Evolutionary conservation across 208 protist species (phyloP), one percentile per base, ranked within the genome.

Genomic region (Trypanosoma lewisi): DNA sequence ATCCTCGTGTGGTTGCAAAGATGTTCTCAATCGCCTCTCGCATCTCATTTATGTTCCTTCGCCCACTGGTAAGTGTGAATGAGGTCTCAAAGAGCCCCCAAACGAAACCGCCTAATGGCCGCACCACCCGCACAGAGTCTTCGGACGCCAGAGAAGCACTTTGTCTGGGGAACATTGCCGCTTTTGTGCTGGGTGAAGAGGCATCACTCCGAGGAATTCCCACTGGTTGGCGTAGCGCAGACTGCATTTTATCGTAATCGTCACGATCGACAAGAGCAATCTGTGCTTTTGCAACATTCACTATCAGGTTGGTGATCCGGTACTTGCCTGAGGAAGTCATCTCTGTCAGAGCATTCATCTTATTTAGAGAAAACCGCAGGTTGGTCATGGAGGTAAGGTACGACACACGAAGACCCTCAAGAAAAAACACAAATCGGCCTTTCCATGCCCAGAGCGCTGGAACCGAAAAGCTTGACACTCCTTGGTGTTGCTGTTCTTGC

Each of bases 351-450:
- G 78, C 85, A 56, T 81, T 85, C 2, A 92, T 36, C 12, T 45
- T 66, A 39, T 67, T 54, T 14, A 90, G 51, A 4, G 90, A 88
- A 45, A 93, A 82, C 58, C 83, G 82, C 19, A 96, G 72, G 57
- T 89, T 93, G 0, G 83, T 87, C 75, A 93, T 81, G 45, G 80
- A 83, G 1, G 90, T 93, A 16, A 96, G 64, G 63, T 90, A 89
- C 31, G 84, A 88, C 9, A 89, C 60, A 9, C 80, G 77, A 42
- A 89, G 66, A 14, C 89, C 85, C 12, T 79, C 64, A 31, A 93
- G 42, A 1, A 95, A 57, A 54, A 93, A 85, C 27, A 91, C 56
- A 72, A 95, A 84, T 41, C 68, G 82, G 42, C 53, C 53, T 34
- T 53, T 27, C 31, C 28, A 42, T 17, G 31, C n/a, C 21, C 31